Evolutionary conservation across 352 stramenopile genomes (phyloP).

Genomic region (Phytophthora syringae): DNA sequence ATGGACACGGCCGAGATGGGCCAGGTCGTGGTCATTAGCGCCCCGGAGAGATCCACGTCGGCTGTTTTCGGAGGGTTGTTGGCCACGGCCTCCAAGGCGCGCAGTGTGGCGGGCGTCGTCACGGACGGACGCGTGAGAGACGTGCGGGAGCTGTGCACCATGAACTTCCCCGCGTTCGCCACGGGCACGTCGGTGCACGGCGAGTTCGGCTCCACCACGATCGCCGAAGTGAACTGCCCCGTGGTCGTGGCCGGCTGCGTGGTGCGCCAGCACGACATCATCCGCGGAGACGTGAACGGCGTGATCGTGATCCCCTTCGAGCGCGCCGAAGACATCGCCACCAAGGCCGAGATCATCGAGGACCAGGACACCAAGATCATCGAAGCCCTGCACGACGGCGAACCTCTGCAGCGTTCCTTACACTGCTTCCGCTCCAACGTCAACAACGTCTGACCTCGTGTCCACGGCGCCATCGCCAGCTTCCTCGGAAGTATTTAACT

Average conservation of each 20-base stretch:
- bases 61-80: slow-evolving; percentile 79
- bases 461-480: neutral
- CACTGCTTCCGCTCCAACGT: slow-evolving; percentile 77
- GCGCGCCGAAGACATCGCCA: slow-evolving; percentile 69
- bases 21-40: slow-evolving; percentile 83
- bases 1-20: slow-evolving; percentile 77
- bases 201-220: slow-evolving; percentile 56
- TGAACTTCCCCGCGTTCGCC: slow-evolving; percentile 76
- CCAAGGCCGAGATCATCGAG: slow-evolving; percentile 78
- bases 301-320: slow-evolving; percentile 82
- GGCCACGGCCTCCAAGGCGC: slow-evolving; percentile 73
- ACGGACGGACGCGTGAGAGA: slow-evolving; percentile 81
- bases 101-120: slow-evolving; percentile 68
- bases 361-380: slow-evolving; percentile 83
- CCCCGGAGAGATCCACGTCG: slow-evolving; percentile 53
- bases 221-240: slow-evolving; percentile 73
- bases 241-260: slow-evolving; percentile 79
- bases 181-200: slow-evolving; percentile 80
- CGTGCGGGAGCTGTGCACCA: slow-evolving; percentile 71
- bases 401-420: slow-evolving; percentile 77
- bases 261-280: slow-evolving; percentile 81
- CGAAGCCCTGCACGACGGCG: slow-evolving; percentile 80
- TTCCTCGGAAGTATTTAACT: slow-evolving; percentile 34
- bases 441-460: slow-evolving; percentile 18
- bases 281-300: slow-evolving; percentile 84